Evolutionary conservation across 2,329 filamentous ascomycete genomes (phyloP).

Genomic region (Exophiala phaeomuriformis): DNA sequence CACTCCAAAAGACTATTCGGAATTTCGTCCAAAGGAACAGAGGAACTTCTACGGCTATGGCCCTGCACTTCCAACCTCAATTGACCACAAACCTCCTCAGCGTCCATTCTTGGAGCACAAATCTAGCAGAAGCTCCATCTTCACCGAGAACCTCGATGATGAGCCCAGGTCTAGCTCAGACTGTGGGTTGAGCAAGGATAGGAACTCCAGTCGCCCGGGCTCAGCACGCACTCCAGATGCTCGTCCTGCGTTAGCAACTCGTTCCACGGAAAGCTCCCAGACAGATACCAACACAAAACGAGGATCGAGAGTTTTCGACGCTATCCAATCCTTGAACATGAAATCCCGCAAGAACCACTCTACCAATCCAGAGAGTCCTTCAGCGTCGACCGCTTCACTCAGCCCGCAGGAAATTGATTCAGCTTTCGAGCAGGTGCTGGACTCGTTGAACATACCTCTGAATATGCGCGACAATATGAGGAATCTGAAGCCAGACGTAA

Average conservation of each 20-base stretch:
- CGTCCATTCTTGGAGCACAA: conserved; percentile 28
- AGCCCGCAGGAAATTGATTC: conserved; percentile 26
- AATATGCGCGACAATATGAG: conserved; percentile 94
- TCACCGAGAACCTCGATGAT: conserved; percentile 29
- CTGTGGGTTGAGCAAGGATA: conserved; percentile 18
- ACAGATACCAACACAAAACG: conserved; percentile 20
- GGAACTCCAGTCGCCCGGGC: conserved; percentile 8
- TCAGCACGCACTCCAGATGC: conserved; percentile 9
- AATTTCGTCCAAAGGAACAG: conserved; percentile 55
- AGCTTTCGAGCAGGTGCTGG: conserved; percentile 45
- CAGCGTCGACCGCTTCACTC: conserved; percentile 5
- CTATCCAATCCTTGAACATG: conserved; percentile 24
- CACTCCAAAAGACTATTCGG: conserved; percentile 44
- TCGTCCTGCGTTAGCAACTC: conserved; percentile 4
- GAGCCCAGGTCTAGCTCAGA: conserved; percentile 22
- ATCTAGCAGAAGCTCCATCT: conserved; percentile 27
- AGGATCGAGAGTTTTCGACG: conserved; percentile 25
- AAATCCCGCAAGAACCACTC: conserved; percentile 12
- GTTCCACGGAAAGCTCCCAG: conserved; percentile 14
- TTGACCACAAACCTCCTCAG: conserved; percentile 41
- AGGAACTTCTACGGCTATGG: conserved; percentile 52
- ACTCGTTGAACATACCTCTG: conserved; percentile 86
- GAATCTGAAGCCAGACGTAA: conserved; percentile 78
- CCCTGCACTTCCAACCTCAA: conserved; percentile 34
- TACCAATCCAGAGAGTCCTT: conserved; percentile 1